Evolutionary conservation across 2,329 filamentous ascomycete species (phyloP), one percentile per base, ranked within the genome.

Genomic region (Escovopsis weberi): DNA sequence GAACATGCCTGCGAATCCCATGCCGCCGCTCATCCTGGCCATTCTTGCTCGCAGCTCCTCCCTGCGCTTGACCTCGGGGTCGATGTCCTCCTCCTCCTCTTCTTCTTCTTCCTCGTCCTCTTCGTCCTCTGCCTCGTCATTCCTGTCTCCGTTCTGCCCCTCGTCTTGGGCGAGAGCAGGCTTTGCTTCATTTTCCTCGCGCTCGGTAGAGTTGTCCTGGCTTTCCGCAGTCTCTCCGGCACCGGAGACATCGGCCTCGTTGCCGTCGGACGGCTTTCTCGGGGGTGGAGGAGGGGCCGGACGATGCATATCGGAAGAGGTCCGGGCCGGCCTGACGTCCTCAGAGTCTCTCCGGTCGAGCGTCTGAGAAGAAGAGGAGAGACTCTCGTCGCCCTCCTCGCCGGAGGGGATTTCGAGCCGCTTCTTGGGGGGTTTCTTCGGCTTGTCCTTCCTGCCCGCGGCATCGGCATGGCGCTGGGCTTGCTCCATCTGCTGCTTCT

Each of bases 21-120:
- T 94, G 19, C 89, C 89, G 43, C 89, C 89, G 51, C 89, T 94
- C 82, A 98, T 91, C 65, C 94, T 95, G 38, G 91, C 91, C 86
- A 98, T 98, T 53, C 91, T 79, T 47, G 91, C 87, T 46, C 91
- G 78, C 30, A 98, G 70, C 58, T 95, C 89, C 63, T 94, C 80
- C 57, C 82, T 84, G 41, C 88, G 81, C 51, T 77, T 80, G 19
- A 85, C 72, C 59, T 98, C 91, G 1, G 87, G 86, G 54, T 96
- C 88, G 41, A 93, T 69, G 12, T 94, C 85, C 26, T 88, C 84
- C 39, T 88, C 85, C 30, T 83, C 82, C n/a, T 80, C 81, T 12
- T 77, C 78, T 3, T 75, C 76, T 10, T 74, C 75, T 3, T 72
- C 74, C 15, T 72, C 72, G 19, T 72, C 70, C 10, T 63, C 23